Evolutionary conservation across 148 eudicot genomes (phyloP).

Genomic region (Rhododendron ferrugineum): DNA sequence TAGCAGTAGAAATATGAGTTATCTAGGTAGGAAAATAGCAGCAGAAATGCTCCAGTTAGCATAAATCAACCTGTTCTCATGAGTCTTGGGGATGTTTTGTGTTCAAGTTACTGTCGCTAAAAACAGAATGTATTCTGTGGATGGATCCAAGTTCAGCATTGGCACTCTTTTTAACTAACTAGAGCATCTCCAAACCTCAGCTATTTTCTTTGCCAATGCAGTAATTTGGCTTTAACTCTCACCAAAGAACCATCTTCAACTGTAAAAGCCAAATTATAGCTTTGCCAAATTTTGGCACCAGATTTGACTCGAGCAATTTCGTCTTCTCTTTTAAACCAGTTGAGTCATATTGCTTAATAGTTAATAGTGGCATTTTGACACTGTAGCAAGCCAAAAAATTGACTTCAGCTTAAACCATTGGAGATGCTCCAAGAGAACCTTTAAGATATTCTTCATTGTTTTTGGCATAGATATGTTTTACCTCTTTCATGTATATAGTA

Average conservation of each 20-base stretch:
- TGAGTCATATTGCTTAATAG: not conserved
- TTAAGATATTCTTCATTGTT: not conserved
- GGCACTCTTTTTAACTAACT: not conserved
- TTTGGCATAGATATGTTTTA: not conserved
- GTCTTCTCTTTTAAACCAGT: not conserved
- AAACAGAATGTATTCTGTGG: not conserved
- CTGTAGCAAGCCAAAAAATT: not conserved
- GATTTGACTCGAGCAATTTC: not conserved
- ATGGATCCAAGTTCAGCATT: not conserved
- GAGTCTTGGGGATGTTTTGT: not conserved
- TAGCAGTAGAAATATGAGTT: not conserved
- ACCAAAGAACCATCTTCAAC: not conserved
- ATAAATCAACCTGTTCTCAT: not conserved
- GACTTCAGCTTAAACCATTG: not conserved
- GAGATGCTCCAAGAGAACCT: not conserved
- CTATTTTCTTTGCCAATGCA: not conserved
- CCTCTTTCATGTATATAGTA: not conserved
- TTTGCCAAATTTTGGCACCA: not conserved
- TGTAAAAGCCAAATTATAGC: not conserved
- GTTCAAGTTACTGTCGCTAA: not conserved
- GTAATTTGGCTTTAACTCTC: not conserved
- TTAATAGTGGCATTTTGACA: not conserved
- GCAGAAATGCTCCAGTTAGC: not conserved
- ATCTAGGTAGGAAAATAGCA: not conserved
- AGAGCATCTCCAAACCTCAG: not conserved